Percentiles rank a stretch among this genome's conserved stretches.
Conservation (phyloP, 2,329 filamentous ascomycete species). For the Blumeria graminis region DNA sequence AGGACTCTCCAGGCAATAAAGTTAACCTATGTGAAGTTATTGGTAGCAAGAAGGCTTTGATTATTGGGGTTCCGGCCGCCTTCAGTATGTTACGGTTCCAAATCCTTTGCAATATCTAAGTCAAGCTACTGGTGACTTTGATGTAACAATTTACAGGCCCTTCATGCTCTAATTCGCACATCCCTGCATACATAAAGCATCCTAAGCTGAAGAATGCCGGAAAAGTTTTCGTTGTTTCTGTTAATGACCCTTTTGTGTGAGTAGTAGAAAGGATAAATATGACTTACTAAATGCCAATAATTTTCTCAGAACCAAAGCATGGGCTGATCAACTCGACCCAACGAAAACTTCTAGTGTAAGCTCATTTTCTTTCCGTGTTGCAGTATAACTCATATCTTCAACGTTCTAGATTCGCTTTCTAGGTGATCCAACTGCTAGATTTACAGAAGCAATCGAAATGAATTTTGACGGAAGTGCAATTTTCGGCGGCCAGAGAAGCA, state of each 20-base stretch:
- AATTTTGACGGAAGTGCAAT: conserved; percentile 56
- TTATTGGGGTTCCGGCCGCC: conserved; percentile 66
- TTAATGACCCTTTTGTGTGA: conserved; percentile 90
- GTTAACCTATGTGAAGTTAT: conserved; percentile 61
- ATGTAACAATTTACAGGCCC: conserved; percentile 20
- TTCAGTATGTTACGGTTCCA: conserved; percentile 27
- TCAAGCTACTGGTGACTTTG: too few species aligned
- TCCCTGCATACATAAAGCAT: conserved; percentile 71
- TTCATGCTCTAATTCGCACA: conserved; percentile 42
- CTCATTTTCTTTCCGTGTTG: neutral
- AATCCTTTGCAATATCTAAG: too few species aligned
- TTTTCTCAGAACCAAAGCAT: conserved; percentile 56
- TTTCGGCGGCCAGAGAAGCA: conserved; percentile 62
- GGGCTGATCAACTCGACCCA: conserved; percentile 57
- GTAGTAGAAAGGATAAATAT: conserved; percentile 15
- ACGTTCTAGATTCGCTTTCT: conserved; percentile 59
- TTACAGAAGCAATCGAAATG: conserved; percentile 65
- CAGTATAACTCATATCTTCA: neutral
- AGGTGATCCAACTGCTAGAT: conserved; percentile 53
- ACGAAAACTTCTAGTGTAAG: conserved; percentile 50
- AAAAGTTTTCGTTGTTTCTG: conserved; percentile 68
- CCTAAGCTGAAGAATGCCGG: conserved; percentile 56
- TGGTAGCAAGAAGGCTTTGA: conserved; percentile 50
- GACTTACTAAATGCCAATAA: neutral
- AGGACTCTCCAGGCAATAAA: conserved; percentile 77